Evolutionary conservation across 768 basidiomycete species (phyloP).

Genomic region (Chalciporus chontae): DNA sequence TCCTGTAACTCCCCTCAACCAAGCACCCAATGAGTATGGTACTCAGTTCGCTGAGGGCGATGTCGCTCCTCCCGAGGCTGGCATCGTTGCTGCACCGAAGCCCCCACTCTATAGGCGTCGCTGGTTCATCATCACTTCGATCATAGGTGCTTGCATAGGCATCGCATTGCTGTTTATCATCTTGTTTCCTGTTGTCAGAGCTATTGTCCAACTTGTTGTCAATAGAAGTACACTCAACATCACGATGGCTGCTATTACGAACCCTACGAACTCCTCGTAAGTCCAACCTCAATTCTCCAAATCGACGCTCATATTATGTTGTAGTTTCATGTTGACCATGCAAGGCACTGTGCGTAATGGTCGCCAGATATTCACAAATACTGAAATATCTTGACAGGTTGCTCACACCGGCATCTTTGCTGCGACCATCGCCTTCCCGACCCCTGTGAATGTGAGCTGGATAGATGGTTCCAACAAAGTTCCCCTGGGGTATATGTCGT

Average conservation of each 20-base stretch:
- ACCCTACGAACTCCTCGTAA: constrained; percentile 56
- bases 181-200: constrained; percentile 63
- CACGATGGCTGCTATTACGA: constrained; percentile 46
- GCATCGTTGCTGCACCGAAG: constrained; percentile 6
- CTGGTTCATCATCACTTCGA: constrained; percentile 58
- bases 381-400: constrained; percentile 37
- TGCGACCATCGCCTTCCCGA: constrained; percentile 58
- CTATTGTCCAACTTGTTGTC: constrained; percentile 63
- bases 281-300: constrained; percentile 16
- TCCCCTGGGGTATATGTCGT: constrained; percentile 50
- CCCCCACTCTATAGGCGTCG: constrained; percentile 57
- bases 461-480: constrained; percentile 44
- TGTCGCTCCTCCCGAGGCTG: neutral
- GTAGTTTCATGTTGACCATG: constrained; percentile 50
- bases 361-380: neutral
- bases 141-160: constrained; percentile 47
- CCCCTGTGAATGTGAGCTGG: constrained; percentile 60
- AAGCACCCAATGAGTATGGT: neutral
- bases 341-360: constrained; percentile 49
- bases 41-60: neutral
- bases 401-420: constrained; percentile 64
- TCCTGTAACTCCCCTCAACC: neutral
- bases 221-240: constrained; percentile 54
- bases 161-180: constrained; percentile 66
- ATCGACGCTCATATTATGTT: constrained; percentile 2